A percentile compares a stretch with the other conserved stretches of the same genome.
These are phyloP conservation scores for Fistulinella staudtii DNA, from an alignment of 1,284 basidiomycete genomes.

Conservation along the genomic window DNA sequence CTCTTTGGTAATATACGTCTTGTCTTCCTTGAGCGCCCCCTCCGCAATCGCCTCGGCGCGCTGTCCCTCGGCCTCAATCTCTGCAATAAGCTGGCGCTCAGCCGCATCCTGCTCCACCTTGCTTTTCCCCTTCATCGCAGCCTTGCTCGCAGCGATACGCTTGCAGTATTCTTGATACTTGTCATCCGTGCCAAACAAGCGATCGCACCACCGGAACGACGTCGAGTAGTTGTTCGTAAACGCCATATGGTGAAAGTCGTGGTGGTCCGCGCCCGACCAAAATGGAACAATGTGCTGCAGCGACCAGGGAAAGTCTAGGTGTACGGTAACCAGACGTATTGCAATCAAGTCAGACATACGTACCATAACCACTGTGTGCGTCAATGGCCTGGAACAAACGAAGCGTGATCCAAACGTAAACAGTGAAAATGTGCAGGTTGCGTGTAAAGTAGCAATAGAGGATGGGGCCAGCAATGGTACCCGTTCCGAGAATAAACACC, in stretches of 20 bases:
- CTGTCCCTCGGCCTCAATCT: constrained; percentile 70
- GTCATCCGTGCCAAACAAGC: constrained; percentile 79
- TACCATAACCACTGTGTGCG: constrained; percentile 93
- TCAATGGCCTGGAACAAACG: constrained; percentile 98
- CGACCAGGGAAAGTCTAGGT: constrained; percentile 92
- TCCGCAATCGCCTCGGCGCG: constrained; percentile 59
- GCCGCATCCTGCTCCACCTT: constrained; percentile 51
- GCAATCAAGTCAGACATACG: neutral
- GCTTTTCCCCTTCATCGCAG: constrained; percentile 49
- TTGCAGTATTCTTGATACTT: constrained; percentile 79
- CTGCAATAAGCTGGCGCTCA: constrained; percentile 56
- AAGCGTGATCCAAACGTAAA: constrained; percentile 92
- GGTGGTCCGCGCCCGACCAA: constrained; percentile 99
- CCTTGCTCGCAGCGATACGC: constrained; percentile 52
- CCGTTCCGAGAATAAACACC: constrained; percentile 85
- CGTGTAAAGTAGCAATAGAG: constrained; percentile 74
- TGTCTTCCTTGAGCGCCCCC: constrained; percentile 21
- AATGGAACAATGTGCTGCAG: constrained; percentile 91
- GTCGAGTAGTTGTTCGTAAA: constrained; percentile 90
- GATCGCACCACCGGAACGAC: constrained; percentile 91
- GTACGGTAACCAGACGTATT: constrained; percentile 1
- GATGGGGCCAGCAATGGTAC: constrained; percentile 86
- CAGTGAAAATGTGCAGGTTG: constrained; percentile 85
- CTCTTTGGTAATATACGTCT: constrained; percentile 23
- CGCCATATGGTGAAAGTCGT: constrained; percentile 95